A percentile compares a stretch with the other conserved stretches of the same genome.
Evolutionary conservation across 768 basidiomycete species (phyloP).

Genomic region (Mycena leptocephala): DNA sequence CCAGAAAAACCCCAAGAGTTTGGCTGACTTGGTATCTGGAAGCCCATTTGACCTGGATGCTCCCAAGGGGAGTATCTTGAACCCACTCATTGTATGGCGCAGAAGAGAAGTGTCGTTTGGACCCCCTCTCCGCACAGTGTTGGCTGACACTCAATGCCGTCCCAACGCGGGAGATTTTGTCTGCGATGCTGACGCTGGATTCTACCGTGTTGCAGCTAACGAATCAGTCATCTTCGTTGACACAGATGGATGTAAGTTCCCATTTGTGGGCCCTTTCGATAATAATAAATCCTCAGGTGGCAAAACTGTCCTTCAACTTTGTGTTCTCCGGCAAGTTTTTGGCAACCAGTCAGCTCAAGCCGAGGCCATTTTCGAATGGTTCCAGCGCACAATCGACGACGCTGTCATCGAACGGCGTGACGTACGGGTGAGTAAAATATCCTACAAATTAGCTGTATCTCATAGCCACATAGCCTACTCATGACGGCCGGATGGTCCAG

Average conservation of each 20-base stretch:
- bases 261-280: no score
- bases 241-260: neutral
- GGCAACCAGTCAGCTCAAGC: neutral
- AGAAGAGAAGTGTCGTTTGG: neutral
- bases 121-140: neutral
- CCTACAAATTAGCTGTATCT: no score
- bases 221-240: neutral
- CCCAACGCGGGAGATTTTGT: neutral
- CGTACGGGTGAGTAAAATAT: slow-evolving; percentile 17
- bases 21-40: no score
- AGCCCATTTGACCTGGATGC: no score
- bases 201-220: neutral
- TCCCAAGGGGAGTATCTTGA: neutral
- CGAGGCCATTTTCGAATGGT: neutral
- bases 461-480: neutral
- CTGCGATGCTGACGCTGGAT: neutral
- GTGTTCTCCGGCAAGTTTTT: neutral
- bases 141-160: neutral
- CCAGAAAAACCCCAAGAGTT: no score
- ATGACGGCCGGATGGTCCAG: slow-evolving; percentile 10
- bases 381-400: neutral
- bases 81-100: neutral
- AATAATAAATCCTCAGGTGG: neutral
- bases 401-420: neutral
- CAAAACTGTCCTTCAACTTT: neutral